These are phyloP conservation scores for Trapa bicornis DNA, from an alignment of 345 rosid species.

Conservation along the genomic window DNA sequence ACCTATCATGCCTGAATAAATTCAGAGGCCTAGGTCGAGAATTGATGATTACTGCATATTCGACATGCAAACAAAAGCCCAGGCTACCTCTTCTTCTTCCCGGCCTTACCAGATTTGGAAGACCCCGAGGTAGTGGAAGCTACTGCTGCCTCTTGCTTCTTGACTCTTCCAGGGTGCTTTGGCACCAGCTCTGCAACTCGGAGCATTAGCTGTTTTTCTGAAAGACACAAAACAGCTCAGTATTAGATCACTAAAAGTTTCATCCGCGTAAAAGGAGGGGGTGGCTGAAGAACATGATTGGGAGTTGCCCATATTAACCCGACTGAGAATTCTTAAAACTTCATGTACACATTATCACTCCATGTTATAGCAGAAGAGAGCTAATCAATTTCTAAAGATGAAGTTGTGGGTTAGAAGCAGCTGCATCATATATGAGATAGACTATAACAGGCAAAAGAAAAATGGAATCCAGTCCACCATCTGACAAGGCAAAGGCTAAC, in stretches of 20 bases:
- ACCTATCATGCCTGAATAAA: not conserved
- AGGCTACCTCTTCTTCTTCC: conserved; percentile 62
- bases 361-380: not conserved
- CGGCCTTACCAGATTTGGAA: conserved; percentile 68
- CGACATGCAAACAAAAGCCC: not conserved
- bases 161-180: conserved; percentile 70
- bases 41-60: not conserved
- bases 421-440: not conserved
- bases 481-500: not conserved
- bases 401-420: not conserved
- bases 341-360: not conserved
- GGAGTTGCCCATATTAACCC: not conserved
- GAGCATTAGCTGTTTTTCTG: conserved; percentile 84
- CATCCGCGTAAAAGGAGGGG: not conserved
- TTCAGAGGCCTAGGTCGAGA: not conserved
- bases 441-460: too few relatives aligned
- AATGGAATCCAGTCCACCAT: not conserved
- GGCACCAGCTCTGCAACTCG: conserved; percentile 82
- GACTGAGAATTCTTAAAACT: not conserved
- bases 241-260: not conserved
- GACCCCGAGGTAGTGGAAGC: conserved; percentile 32
- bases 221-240: conserved; percentile 8
- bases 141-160: conserved; percentile 67
- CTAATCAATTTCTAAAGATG: not conserved
- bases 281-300: not conserved